These are phyloP conservation scores for Fonsecaea pugnacius DNA, from an alignment of 2,329 filamentous ascomycete genomes.

Conservation along the genomic window DNA sequence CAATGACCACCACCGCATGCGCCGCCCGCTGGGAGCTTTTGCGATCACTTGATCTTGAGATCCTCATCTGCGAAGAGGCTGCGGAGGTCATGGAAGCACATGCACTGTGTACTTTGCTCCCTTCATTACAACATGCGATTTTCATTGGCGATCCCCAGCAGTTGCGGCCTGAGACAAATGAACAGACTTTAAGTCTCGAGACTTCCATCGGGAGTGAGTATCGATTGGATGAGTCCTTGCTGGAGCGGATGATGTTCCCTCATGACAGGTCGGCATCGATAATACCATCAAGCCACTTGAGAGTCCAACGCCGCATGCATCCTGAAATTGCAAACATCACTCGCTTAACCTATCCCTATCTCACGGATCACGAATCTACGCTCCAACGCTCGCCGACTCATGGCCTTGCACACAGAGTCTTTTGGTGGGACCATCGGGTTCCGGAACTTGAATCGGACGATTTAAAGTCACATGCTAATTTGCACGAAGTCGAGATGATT, in stretches of 20 bases:
- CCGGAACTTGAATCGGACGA: slow-evolving; percentile 35
- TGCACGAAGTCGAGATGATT: slow-evolving; percentile 41
- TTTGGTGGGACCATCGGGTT: slow-evolving; percentile 41
- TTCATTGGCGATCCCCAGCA: slow-evolving; percentile 49
- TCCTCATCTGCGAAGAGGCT: slow-evolving; percentile 70
- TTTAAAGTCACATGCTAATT: slow-evolving; percentile 39
- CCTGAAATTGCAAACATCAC: slow-evolving; percentile 40
- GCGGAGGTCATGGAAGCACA: slow-evolving; percentile 71
- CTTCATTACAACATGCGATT: slow-evolving; percentile 64
- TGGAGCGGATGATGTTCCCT: slow-evolving; percentile 59
- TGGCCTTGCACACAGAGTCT: slow-evolving; percentile 39
- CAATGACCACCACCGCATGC: slow-evolving; percentile 41
- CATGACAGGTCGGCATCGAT: slow-evolving; percentile 24
- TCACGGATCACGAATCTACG: slow-evolving; percentile 35
- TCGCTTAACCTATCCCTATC: slow-evolving; percentile 39
- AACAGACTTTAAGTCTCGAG: slow-evolving; percentile 56
- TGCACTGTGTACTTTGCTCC: slow-evolving; percentile 61
- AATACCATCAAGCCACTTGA: slow-evolving; percentile 37
- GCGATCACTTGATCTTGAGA: slow-evolving; percentile 32
- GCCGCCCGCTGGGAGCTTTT: slow-evolving; percentile 37
- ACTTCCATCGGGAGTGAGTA: slow-evolving; percentile 56
- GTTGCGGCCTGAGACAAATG: slow-evolving; percentile 39
- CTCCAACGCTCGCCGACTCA: slow-evolving; percentile 16
- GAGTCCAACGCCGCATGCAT: slow-evolving; percentile 42
- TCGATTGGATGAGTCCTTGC: slow-evolving; percentile 63